These are phyloP conservation scores for Ogataea neopini DNA, from an alignment of 805 yeast genomes.

Conservation along the genomic window DNA sequence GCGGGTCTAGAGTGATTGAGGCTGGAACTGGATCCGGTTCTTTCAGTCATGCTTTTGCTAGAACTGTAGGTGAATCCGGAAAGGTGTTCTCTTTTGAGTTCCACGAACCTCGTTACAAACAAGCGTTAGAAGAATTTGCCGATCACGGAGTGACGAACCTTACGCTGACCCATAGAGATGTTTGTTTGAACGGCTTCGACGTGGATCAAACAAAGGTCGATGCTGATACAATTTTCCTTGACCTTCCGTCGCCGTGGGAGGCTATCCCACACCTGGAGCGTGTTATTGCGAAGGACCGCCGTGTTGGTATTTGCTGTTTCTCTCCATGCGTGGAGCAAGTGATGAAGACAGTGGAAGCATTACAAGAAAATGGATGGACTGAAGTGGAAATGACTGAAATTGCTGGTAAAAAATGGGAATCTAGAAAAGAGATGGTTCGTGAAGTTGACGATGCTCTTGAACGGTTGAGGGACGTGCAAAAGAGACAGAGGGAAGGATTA, in stretches of 20 bases:
- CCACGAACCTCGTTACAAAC: constrained; percentile 78
- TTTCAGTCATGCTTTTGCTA: constrained; percentile 87
- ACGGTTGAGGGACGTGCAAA: constrained; percentile 76
- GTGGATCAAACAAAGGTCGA: constrained; percentile 43
- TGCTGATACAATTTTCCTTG: constrained; percentile 81
- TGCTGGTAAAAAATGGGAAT: constrained; percentile 79
- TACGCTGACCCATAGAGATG: constrained; percentile 86
- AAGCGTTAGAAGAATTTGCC: constrained; percentile 75
- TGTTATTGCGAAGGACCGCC: constrained; percentile 54
- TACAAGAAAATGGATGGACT: constrained; percentile 78
- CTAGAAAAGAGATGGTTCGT: constrained; percentile 84
- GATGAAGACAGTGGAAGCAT: constrained; percentile 74
- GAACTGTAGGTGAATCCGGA: constrained; percentile 67
- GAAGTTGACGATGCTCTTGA: constrained; percentile 77
- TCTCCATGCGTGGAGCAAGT: constrained; percentile 99
- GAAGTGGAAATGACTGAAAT: constrained; percentile 91
- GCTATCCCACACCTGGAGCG: constrained; percentile 75
- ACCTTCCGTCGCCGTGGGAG: constrained; percentile 95
- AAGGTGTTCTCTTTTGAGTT: constrained; percentile 84
- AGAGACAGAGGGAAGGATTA: constrained; percentile 65
- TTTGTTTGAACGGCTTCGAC: constrained; percentile 82
- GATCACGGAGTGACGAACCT: constrained; percentile 66
- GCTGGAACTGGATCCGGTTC: constrained; percentile 99
- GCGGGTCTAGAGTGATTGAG: constrained; percentile 82
- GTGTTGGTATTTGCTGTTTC: constrained; percentile 85